Evolutionary conservation across 345 rosid species (phyloP), one percentile per base, ranked within the genome.

Genomic region (Alliaria petiolata): DNA sequence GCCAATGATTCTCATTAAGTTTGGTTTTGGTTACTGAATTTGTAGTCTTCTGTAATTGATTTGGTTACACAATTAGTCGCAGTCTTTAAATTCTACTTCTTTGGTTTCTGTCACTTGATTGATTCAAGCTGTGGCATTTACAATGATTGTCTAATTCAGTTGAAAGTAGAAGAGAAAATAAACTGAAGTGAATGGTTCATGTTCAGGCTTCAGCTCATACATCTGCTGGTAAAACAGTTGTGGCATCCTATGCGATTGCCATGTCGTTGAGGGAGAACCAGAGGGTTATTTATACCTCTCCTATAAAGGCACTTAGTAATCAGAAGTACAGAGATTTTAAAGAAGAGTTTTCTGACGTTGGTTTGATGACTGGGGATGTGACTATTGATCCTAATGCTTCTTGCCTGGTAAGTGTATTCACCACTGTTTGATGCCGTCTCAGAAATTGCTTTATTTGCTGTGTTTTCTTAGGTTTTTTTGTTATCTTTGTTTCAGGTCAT

Each of bases 361-460:
- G 99, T 64, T 83, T 95, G 79, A 91, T 95, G 96, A 95, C 99
- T 14, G 99, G 99, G 40, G 99, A 95, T 80, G 97, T 91, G 7
- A 89, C 99, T 3, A 91, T 91, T 63, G 98, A 95, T 11, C 99
- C 98, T 62, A 95, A 87, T 78, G 96, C 99, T 36, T 91, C 99
- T 66, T 87, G 92, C 77, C 73, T 95, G 86, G 99, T 93, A 73
- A 5, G 87, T 74, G 22, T n/a, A 22, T 50, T 28, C 46, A 10
- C 20, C 5, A 7, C 6, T 56, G 20, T 26, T 19, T 0, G 8
- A n/a, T 22, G 11, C 39, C 8, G 3, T 72, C 15, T 61, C 13
- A 8, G 43, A 9, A 7, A 30, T 25, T 15, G 6, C 1, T 47
- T 77, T 67, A 2, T 76, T 20, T 55, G 54, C 7, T 65, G 34